Conservation (phyloP, 148 eudicot genomes). For the Rhododendron mucronatum region DNA sequence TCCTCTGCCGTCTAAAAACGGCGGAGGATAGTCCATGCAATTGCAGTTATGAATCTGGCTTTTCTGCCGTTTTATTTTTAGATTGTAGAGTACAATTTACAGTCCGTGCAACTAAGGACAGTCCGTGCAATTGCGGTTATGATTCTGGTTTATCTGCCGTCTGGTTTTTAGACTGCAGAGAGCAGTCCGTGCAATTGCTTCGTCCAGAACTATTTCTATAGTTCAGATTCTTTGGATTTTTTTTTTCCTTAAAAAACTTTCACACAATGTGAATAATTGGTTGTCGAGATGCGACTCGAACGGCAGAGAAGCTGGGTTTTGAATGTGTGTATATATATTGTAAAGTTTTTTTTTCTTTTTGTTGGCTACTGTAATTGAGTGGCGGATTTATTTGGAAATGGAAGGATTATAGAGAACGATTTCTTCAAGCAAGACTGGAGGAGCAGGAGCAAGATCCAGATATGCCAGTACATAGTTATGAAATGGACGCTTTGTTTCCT, state of each 20-base stretch:
- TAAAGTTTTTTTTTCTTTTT: too few relatives aligned
- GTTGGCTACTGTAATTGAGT: not conserved
- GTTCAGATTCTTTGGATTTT: not conserved
- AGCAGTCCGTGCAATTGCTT: not conserved
- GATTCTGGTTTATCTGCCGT: not conserved
- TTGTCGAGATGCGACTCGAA: not conserved
- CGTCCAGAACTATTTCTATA: not conserved
- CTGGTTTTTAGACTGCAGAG: not conserved
- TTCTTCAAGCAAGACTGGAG: conserved; percentile 94
- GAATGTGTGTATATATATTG: not conserved
- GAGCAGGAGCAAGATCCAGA: conserved; percentile 47
- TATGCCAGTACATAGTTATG: conserved; percentile 64
- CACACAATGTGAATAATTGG: not conserved
- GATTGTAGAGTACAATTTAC: not conserved
- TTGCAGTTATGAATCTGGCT: not conserved
- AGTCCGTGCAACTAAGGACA: not conserved
- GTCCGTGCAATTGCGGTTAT: too few relatives aligned
- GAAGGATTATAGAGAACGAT: conserved; percentile 81
- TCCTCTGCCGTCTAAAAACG: not conserved
- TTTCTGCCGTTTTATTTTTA: not conserved
- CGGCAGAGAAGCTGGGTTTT: not conserved
- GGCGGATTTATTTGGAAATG: not conserved
- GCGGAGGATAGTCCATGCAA: not conserved
- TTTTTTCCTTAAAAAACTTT: not conserved
- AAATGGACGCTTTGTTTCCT: conserved; percentile 82